Percentiles rank a stretch among this genome's conserved stretches.
Conservation (phyloP, 352 stramenopile species). For the Pythium utonaiense region DNA sequence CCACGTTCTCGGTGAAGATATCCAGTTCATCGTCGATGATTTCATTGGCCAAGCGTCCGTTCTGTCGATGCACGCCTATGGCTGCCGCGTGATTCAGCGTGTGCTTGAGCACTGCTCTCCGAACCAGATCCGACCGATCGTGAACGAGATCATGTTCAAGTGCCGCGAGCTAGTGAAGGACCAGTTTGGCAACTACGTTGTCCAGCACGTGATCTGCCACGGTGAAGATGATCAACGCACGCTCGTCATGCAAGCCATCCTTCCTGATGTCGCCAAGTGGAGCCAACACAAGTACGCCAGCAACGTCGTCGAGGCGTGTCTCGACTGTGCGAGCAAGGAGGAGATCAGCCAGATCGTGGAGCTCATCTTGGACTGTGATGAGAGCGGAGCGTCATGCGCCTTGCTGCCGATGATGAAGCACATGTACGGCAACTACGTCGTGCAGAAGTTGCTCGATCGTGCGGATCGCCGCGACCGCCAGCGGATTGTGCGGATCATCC, state of each 20-base stretch:
- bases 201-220: conserved; percentile 97
- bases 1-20: conserved; percentile 75
- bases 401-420: conserved; percentile 95
- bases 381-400: conserved; percentile 62
- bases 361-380: conserved; percentile 73
- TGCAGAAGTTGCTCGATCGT: conserved; percentile 94
- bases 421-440: conserved; percentile 96
- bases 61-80: conserved; percentile 97
- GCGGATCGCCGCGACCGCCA: conserved; percentile 81
- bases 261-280: conserved; percentile 87
- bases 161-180: conserved; percentile 90
- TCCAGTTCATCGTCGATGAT: conserved; percentile 97
- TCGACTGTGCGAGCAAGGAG: conserved; percentile 83
- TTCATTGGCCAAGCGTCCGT: conserved; percentile 90
- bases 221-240: conserved; percentile 80
- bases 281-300: conserved; percentile 95
- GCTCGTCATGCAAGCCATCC: conserved; percentile 83
- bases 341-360: conserved; percentile 82
- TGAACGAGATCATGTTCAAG: conserved; percentile 92
- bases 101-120: conserved; percentile 95
- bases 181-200: conserved; percentile 99
- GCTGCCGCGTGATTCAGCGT: conserved; percentile 97
- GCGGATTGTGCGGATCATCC: conserved; percentile 89
- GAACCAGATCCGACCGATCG: conserved; percentile 87
- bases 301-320: conserved; percentile 95